Evolutionary conservation across 352 stramenopile genomes (phyloP).

Genomic region (Phytophthora podocarpi): DNA sequence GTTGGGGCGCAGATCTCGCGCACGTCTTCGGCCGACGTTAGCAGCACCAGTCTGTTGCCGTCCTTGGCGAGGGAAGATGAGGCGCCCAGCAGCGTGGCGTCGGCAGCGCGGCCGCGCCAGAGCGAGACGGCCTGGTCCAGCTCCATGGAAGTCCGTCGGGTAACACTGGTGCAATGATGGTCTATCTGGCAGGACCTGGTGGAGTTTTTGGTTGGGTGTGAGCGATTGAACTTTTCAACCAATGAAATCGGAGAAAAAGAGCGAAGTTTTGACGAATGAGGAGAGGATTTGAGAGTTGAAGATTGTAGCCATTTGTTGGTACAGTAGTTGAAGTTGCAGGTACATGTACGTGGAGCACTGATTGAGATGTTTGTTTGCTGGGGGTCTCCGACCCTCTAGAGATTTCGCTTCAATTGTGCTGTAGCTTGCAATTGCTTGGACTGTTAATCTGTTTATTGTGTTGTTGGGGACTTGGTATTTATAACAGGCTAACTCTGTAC

Average conservation of each 20-base stretch:
- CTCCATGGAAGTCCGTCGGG: slow-evolving; percentile 57
- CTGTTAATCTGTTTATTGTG: background rate
- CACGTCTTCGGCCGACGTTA: slow-evolving; percentile 70
- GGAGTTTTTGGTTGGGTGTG: slow-evolving; percentile 31
- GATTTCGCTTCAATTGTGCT: no score
- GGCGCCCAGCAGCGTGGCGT: slow-evolving; percentile 51
- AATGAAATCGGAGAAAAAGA: slow-evolving; percentile 5
- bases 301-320: background rate
- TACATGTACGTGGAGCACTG: no score
- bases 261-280: slow-evolving; percentile 26
- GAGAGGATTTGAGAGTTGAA: no score
- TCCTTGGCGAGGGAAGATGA: slow-evolving; percentile 50
- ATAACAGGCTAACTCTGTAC: slow-evolving; percentile 11
- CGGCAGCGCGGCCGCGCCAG: slow-evolving; percentile 62
- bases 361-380: no score
- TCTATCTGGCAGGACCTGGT: background rate
- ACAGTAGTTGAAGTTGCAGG: slow-evolving; percentile 34
- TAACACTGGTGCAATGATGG: slow-evolving; percentile 1
- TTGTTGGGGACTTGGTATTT: slow-evolving; percentile 23
- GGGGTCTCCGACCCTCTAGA: no score
- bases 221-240: slow-evolving; percentile 30
- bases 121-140: slow-evolving; percentile 69
- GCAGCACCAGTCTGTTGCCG: slow-evolving; percentile 59
- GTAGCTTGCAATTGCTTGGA: no score
- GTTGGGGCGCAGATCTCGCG: slow-evolving; percentile 66